A percentile compares a stretch with the other conserved stretches of the same genome.
These are phyloP conservation scores for Trichoderma polysporum DNA, from an alignment of 2,329 filamentous ascomycete genomes.

Conservation along the genomic window DNA sequence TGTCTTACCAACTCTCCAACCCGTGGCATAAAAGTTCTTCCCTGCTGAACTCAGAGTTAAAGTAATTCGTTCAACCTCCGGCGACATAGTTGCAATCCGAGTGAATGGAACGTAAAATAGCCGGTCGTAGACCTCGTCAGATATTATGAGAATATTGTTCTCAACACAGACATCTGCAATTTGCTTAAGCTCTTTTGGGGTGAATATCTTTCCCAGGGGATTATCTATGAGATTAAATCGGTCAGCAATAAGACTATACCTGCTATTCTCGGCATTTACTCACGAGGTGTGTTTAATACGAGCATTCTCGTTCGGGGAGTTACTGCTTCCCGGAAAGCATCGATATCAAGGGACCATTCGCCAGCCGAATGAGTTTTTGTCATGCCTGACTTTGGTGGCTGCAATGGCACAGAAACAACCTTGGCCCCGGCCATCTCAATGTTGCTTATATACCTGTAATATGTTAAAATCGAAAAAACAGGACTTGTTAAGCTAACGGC, in stretches of 20 bases:
- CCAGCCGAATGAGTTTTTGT: slow-evolving; percentile 3
- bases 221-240: background rate
- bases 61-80: background rate
- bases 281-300: slow-evolving; percentile 4
- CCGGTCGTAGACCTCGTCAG: slow-evolving; percentile 3
- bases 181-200: background rate
- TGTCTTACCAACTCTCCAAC: slow-evolving; percentile 6
- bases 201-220: slow-evolving; percentile 1
- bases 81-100: slow-evolving; percentile 2
- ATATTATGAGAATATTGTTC: slow-evolving; percentile 9
- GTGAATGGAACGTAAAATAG: slow-evolving; percentile 3
- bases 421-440: slow-evolving; percentile 10
- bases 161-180: slow-evolving; percentile 9
- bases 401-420: slow-evolving; percentile 2
- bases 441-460: background rate
- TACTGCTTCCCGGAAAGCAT: background rate
- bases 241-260: background rate
- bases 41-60: slow-evolving; percentile 1
- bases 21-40: slow-evolving; percentile 11
- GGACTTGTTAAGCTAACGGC: too few species aligned
- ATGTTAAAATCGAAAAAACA: background rate
- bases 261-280: background rate
- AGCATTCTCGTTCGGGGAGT: slow-evolving; percentile 3
- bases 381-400: slow-evolving; percentile 14
- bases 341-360: slow-evolving; percentile 1